Percentiles rank a stretch among this genome's conserved stretches.
Conservation (phyloP, 768 basidiomycete species). For the Mycena epipterygia region DNA sequence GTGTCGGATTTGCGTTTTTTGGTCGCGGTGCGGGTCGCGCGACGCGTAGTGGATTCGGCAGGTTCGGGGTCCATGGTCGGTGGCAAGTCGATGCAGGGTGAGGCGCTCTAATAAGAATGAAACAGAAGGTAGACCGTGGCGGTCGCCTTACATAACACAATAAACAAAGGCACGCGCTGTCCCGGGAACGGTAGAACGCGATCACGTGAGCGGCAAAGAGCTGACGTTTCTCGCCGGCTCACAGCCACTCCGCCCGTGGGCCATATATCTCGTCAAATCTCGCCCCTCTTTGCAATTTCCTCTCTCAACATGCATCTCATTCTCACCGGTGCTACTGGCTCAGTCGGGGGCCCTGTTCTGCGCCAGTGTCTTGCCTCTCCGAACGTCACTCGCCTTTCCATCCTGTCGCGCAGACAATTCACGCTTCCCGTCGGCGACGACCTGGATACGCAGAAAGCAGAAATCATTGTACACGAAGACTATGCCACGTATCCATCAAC, state of each 20-base stretch:
- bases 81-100: neutral
- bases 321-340: constrained; percentile 43
- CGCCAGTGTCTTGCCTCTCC: constrained; percentile 41
- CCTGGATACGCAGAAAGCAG: constrained; percentile 38
- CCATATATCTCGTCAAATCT: neutral
- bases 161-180: too few species aligned
- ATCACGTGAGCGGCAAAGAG: neutral
- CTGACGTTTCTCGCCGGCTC: neutral
- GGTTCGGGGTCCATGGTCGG: constrained; percentile 21
- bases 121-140: too few species aligned
- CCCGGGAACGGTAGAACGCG: neutral
- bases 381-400: constrained; percentile 41
- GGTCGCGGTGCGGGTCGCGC: constrained; percentile 2
- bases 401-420: constrained; percentile 41
- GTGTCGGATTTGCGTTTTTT: constrained; percentile 31
- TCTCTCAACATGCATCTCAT: constrained; percentile 45
- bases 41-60: constrained; percentile 20
- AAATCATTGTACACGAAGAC: constrained; percentile 41
- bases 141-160: too few species aligned
- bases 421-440: constrained; percentile 27
- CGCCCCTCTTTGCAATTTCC: neutral
- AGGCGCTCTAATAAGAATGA: too few species aligned
- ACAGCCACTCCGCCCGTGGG: too few species aligned
- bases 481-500: constrained; percentile 37
- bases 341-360: constrained; percentile 39